Evolutionary conservation across 257 asterid genomes (phyloP), one percentile per base, ranked within the genome.

Genomic region (Ligustrum vulgare): DNA sequence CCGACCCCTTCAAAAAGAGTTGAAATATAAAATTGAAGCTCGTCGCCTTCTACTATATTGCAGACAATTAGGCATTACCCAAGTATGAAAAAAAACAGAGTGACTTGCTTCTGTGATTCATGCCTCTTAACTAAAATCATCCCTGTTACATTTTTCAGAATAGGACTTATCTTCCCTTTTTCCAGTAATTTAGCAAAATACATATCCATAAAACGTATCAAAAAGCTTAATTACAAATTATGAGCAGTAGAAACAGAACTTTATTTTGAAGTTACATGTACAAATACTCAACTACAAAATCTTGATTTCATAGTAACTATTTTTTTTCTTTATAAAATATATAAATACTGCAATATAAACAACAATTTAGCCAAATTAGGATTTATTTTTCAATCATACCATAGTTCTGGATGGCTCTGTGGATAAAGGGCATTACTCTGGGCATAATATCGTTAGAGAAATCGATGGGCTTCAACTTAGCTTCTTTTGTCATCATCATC

Each of bases 391-490:
- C 10, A 20, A 56, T n/a, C 56, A 45, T 77, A 86, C 86, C 86
- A 49, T 83, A 66, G 1, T 69, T 71, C 5, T 13, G 28, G 71
- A 81, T 8, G n/a, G 22, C 23, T 20, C 77, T 68, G 45, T 64
- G 83, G 70, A 81, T 8, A 20, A 79, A 79, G 16, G 91, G 85
- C 66, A 77, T 32, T 71, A 80, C 64, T 67, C 88, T 80, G 8
- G 84, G 79, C 4, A 77, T 68, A 23, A 81, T 39, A 78, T 85
- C 84, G 34, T 83, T 56, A 3, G 88, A 79, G 67, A 85, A 83
- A 36, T 41, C 20, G 54, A 89, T 89, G 77, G 91, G 85, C 8
- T 75, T 82, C 66, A 84, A 74, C 80, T 22, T 32, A 5, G 91
- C 84, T 63, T 87, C 85, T 20, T 75, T 75, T 13, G 47, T 20